phyloP scores from a whole-genome alignment of 805 yeast genomes.

The Wickerhamiella brachini region DNA sequence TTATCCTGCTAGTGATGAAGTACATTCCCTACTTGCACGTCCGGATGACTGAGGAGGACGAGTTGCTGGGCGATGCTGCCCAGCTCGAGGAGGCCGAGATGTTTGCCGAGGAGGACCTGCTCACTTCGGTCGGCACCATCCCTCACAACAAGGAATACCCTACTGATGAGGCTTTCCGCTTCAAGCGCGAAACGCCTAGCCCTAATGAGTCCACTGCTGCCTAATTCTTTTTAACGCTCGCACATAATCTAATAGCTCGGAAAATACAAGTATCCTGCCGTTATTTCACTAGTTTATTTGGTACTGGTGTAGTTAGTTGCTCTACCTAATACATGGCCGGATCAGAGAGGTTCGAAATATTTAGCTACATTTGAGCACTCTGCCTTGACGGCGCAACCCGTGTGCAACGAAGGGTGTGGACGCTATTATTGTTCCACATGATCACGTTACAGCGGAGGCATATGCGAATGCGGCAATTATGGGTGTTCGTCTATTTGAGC shows the following conservation, averaged over 20 bases:
- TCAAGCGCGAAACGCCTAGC: neutral
- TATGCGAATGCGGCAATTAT: too few relatives aligned
- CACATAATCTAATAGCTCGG: neutral
- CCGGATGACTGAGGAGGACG: constrained; percentile 82
- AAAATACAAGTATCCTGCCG: neutral
- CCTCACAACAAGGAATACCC: neutral
- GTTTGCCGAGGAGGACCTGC: constrained; percentile 22
- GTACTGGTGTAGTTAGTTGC: too few relatives aligned
- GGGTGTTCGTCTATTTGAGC: too few relatives aligned
- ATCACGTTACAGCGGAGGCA: too few relatives aligned
- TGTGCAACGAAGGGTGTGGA: too few relatives aligned
- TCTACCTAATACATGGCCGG: too few relatives aligned
- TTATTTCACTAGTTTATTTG: too few relatives aligned
- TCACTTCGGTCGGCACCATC: neutral
- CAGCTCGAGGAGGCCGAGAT: constrained; percentile 80
- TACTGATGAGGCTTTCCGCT: neutral
- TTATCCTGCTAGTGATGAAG: constrained; percentile 60
- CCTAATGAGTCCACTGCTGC: neutral
- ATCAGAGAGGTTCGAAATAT: too few relatives aligned
- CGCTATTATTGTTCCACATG: too few relatives aligned
- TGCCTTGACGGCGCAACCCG: too few relatives aligned
- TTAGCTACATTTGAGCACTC: too few relatives aligned
- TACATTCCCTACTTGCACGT: constrained; percentile 68
- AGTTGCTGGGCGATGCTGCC: constrained; percentile 73
- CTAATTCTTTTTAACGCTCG: neutral